Conservation (phyloP, 2,329 filamentous ascomycete genomes). For the Pseudogymnoascus sp. region DNA sequence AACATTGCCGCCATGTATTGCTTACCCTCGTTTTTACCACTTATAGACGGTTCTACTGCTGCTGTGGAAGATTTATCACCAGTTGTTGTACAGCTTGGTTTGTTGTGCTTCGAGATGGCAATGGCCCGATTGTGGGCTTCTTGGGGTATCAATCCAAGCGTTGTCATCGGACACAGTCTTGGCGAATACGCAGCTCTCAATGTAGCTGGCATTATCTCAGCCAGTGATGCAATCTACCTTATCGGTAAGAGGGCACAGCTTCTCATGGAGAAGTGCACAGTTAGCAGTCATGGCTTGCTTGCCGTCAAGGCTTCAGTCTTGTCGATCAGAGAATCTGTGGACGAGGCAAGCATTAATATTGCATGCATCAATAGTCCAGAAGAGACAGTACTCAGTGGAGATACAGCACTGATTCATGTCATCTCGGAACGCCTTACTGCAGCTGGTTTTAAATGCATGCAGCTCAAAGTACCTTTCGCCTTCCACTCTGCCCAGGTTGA, state of each 20-base stretch:
- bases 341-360: slow-evolving; percentile 35
- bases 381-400: slow-evolving; percentile 64
- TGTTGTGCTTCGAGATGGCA: slow-evolving; percentile 47
- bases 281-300: slow-evolving; percentile 59
- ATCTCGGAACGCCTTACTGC: slow-evolving; percentile 39
- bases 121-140: slow-evolving; percentile 46
- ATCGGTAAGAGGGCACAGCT: slow-evolving; percentile 60
- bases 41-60: slow-evolving; percentile 36
- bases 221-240: slow-evolving; percentile 61
- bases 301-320: slow-evolving; percentile 39
- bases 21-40: slow-evolving; percentile 21
- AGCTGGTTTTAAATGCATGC: slow-evolving; percentile 50
- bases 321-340: slow-evolving; percentile 38
- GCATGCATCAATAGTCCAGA: slow-evolving; percentile 70
- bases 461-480: slow-evolving; percentile 56
- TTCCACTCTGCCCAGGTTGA: slow-evolving; percentile 60
- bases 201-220: slow-evolving; percentile 61
- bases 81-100: slow-evolving; percentile 43
- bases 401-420: slow-evolving; percentile 43
- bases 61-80: slow-evolving; percentile 38
- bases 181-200: slow-evolving; percentile 68
- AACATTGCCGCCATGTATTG: slow-evolving; percentile 15
- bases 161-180: slow-evolving; percentile 53
- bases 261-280: slow-evolving; percentile 54
- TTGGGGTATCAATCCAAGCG: slow-evolving; percentile 46